phyloP scores from a whole-genome alignment of 768 basidiomycete species.

The Pholiota molesta region DNA sequence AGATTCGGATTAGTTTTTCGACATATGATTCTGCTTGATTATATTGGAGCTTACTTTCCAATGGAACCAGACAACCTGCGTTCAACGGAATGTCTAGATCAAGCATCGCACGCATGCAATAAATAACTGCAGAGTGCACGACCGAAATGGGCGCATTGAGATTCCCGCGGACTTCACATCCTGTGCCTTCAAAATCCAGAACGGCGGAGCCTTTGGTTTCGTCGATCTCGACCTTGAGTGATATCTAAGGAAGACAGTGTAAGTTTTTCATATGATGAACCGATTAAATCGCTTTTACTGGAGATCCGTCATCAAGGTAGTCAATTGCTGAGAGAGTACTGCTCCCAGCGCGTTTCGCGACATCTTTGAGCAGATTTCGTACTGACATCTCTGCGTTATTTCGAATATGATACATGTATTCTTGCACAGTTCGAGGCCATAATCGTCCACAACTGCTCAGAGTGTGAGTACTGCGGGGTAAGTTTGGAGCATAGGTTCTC shows the following conservation, averaged over 20 bases:
- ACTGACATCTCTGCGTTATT: conserved; percentile 88
- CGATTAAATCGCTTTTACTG: conserved; percentile 41
- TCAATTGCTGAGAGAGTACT: conserved; percentile 74
- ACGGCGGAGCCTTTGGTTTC: conserved; percentile 73
- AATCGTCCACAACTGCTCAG: conserved; percentile 78
- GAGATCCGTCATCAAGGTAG: conserved; percentile 87
- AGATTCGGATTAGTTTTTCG: conserved; percentile 11
- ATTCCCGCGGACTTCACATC: conserved; percentile 82
- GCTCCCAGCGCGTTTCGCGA: conserved; percentile 68
- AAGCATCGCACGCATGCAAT: conserved; percentile 88
- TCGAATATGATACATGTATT: conserved; percentile 92
- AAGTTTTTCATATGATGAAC: conserved; percentile 3
- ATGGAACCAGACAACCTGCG: conserved; percentile 88
- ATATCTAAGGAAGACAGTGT: conserved; percentile 49
- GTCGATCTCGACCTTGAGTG: conserved; percentile 77
- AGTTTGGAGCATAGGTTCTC: conserved; percentile 26
- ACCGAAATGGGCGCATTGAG: conserved; percentile 86
- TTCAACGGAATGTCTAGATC: conserved; percentile 90
- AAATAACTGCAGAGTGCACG: conserved; percentile 86
- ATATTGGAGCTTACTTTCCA: conserved; percentile 57
- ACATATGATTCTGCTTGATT: conserved; percentile 1
- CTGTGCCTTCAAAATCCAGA: conserved; percentile 85
- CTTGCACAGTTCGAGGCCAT: conserved; percentile 86
- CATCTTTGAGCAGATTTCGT: conserved; percentile 75
- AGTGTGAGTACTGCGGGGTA: conserved; percentile 11